Base-by-base conservation (phyloP, 208 protist species). In the Leishmania lainsoni region DNA sequence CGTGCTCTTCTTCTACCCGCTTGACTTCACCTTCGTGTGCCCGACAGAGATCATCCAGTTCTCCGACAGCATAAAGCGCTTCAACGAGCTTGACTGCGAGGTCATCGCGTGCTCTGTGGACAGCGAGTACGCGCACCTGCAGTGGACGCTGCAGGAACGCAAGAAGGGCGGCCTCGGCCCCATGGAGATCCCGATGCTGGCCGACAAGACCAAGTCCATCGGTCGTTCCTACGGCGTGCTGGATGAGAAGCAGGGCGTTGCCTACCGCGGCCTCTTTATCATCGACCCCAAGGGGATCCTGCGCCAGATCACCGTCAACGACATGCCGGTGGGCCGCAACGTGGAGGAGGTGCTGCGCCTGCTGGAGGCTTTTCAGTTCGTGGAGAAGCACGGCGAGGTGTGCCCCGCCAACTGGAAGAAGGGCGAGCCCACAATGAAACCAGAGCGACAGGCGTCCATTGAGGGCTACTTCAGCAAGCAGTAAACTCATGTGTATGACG, bases 21-120 rank as follows among this genome's bases (percentile, higher is more conserved):
- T 99, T 45, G 98, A 99, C 90, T 99, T 99, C 92, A 99, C 97
- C 80, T 99, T 99, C 83, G 98, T 99, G 80, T 99, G 98, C 92
- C 98, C 98, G 54, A 99, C 98, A 20, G 98, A 99, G 93, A 98
- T 99, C 80, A 96, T 98, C 83, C 95, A 98, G 81, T 99, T 99
- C 95, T 95, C 86, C 61, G 97, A 99, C 79, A 84, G 88, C 81
- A 87, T 86, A 66, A 94, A 94, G 75, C 90, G 99, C 85, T 99
- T 99, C 91, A 80, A 81, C 45, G 87, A 88, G 76, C 70, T 96
- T 59, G 91, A 93, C 87, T 95, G 88, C 80, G 98, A 99, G 87
- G 91, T 99, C 48, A 85, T 99, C 79, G 95, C 91, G 79, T 92
- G 89, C 87, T 98, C 95, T 45, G 93, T 98, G 84, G 98, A 99